phyloP scores from a whole-genome alignment of 345 rosid genomes.

The Eucalyptus caleyi region DNA sequence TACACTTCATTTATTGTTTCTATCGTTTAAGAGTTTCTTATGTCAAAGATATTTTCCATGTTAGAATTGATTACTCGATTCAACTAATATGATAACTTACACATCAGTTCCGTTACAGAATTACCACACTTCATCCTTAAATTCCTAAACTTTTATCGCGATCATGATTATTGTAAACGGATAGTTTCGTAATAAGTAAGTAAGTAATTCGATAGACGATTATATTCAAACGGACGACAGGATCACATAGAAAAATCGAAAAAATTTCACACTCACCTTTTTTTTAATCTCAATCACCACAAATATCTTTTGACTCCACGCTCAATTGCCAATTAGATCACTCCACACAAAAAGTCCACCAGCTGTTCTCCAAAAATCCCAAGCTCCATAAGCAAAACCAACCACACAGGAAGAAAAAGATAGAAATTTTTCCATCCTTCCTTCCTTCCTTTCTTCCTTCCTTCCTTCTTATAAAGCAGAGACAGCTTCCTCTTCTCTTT shows the following conservation, averaged over 20 bases:
- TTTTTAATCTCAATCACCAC: neutral
- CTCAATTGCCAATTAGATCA: neutral
- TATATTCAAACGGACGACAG: neutral
- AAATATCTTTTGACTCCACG: neutral
- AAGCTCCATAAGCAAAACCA: neutral
- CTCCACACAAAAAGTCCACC: neutral
- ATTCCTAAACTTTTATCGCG: neutral
- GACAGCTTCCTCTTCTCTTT: neutral
- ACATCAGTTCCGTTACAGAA: no score
- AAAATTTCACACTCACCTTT: neutral
- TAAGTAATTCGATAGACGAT: no score
- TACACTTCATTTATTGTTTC: no score
- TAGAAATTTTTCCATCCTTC: neutral
- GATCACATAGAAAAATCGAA: neutral
- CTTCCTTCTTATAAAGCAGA: neutral
- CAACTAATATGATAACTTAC: no score
- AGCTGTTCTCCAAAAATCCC: neutral
- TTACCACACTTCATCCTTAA: neutral
- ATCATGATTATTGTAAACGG: neutral
- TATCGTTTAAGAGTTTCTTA: neutral
- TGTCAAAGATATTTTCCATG: neutral
- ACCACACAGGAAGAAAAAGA: neutral
- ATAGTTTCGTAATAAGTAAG: neutral
- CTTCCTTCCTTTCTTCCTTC: neutral
- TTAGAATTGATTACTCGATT: neutral